Percentiles rank a stretch among this genome's conserved stretches.
Conservation (phyloP, 345 rosid species). For the Moricandia arvensis region DNA sequence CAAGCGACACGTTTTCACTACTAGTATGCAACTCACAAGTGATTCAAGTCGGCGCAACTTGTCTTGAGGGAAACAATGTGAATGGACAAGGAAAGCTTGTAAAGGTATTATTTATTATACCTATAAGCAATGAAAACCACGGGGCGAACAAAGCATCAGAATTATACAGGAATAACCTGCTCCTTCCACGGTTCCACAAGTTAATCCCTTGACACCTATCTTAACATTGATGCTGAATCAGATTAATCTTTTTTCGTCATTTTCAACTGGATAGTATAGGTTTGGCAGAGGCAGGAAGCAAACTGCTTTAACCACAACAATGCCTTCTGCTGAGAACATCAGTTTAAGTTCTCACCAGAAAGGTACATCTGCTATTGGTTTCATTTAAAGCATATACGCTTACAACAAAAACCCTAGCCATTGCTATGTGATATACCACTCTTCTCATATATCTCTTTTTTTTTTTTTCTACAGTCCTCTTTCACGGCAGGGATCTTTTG, state of each 20-base stretch:
- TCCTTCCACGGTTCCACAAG: conserved; percentile 68
- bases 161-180: conserved; percentile 77
- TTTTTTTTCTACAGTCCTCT: conserved; percentile 53
- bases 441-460: conserved; percentile 19
- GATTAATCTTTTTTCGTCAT: conserved; percentile 16
- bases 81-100: conserved; percentile 32
- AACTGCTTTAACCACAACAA: conserved; percentile 68
- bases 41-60: conserved; percentile 30
- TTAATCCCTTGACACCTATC: conserved; percentile 59
- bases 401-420: neutral
- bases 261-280: conserved; percentile 53
- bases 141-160: conserved; percentile 20
- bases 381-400: neutral
- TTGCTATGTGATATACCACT: conserved; percentile 5
- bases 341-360: conserved; percentile 66
- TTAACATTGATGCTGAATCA: neutral
- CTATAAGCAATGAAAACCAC: no score
- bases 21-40: conserved; percentile 52
- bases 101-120: conserved; percentile 23
- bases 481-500: conserved; percentile 90
- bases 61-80: conserved; percentile 18
- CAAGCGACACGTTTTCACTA: conserved; percentile 51
- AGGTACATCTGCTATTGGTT: conserved; percentile 44
- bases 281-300: conserved; percentile 98
- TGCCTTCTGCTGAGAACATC: conserved; percentile 47